Percentiles rank a stretch among this genome's conserved stretches.
phyloP scores from a whole-genome alignment of 116 monocot genomes.

The Cymodocea nodosa region DNA sequence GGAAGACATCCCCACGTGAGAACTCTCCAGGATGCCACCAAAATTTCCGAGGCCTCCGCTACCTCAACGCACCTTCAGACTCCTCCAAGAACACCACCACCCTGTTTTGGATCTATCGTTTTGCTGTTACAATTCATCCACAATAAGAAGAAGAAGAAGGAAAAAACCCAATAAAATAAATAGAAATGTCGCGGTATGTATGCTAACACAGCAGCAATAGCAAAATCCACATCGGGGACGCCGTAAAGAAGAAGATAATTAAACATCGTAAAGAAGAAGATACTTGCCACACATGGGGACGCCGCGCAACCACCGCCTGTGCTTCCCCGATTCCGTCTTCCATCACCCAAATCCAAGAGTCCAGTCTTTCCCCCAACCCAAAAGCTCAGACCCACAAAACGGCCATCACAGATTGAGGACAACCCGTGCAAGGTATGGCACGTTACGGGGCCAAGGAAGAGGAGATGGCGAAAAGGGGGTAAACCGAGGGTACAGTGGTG shows the following conservation, averaged over 20 bases:
- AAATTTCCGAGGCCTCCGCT: too few relatives aligned
- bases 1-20: not conserved
- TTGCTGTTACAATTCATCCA: conserved; percentile 1
- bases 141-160: too few relatives aligned
- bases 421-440: too few relatives aligned
- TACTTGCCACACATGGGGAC: conserved; percentile 77
- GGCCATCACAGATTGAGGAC: too few relatives aligned
- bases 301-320: conserved; percentile 13
- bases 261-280: conserved; percentile 67
- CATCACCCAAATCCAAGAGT: not conserved
- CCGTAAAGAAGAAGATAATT: too few relatives aligned
- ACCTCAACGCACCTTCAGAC: conserved; percentile 4
- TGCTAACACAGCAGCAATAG: not conserved
- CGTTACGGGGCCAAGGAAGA: too few relatives aligned
- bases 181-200: too few relatives aligned
- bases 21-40: not conserved
- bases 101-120: not conserved
- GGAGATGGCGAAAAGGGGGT: too few relatives aligned
- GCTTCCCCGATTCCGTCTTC: conserved; percentile 23
- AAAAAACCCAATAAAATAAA: too few relatives aligned
- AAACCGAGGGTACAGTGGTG: too few relatives aligned
- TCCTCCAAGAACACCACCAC: not conserved
- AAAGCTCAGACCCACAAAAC: too few relatives aligned
- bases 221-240: conserved; percentile 75
- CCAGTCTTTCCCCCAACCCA: too few relatives aligned